phyloP scores from a whole-genome alignment of 352 stramenopile genomes.

The Blastocystis sp. region DNA sequence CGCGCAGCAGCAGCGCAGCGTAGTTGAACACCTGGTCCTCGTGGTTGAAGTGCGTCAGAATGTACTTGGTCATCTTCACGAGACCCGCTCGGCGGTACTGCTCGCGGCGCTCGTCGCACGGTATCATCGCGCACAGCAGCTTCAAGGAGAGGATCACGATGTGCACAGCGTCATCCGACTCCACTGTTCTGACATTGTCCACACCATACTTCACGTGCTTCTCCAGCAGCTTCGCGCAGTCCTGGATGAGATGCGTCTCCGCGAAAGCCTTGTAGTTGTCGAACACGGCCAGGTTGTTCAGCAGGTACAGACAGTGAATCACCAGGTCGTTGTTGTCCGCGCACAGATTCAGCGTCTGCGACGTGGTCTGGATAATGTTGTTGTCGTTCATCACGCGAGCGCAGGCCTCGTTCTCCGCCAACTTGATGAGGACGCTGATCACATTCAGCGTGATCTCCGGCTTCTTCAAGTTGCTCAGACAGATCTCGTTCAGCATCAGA shows the following conservation, averaged over 20 bases:
- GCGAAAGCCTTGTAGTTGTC: conserved; percentile 50
- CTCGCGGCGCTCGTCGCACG: conserved; percentile 10
- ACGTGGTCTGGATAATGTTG: conserved; percentile 37
- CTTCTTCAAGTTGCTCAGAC: conserved; percentile 28
- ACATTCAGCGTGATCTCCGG: conserved; percentile 52
- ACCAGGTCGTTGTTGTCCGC: conserved; percentile 6
- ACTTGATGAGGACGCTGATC: conserved; percentile 59
- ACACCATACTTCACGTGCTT: conserved; percentile 14
- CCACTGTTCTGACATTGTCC: conserved; percentile 22
- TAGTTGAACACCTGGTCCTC: conserved; percentile 54
- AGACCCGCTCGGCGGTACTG: conserved; percentile 27
- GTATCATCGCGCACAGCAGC: conserved; percentile 44
- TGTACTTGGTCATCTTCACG: conserved; percentile 55
- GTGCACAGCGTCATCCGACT: not conserved
- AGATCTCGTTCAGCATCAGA: conserved; percentile 49
- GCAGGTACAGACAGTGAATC: conserved; percentile 47
- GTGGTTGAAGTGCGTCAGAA: conserved; percentile 48
- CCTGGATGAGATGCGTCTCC: conserved; percentile 17
- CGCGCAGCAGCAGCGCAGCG: conserved; percentile 37
- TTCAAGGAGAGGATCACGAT: conserved; percentile 48
- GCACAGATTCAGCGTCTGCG: conserved; percentile 42
- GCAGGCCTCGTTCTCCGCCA: conserved; percentile 54
- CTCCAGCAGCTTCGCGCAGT: conserved; percentile 46
- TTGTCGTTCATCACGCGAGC: conserved; percentile 45
- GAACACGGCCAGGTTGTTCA: conserved; percentile 20